phyloP scores from a whole-genome alignment of 2,329 filamentous ascomycete species.

The Teratosphaeriaceae sp. region DNA sequence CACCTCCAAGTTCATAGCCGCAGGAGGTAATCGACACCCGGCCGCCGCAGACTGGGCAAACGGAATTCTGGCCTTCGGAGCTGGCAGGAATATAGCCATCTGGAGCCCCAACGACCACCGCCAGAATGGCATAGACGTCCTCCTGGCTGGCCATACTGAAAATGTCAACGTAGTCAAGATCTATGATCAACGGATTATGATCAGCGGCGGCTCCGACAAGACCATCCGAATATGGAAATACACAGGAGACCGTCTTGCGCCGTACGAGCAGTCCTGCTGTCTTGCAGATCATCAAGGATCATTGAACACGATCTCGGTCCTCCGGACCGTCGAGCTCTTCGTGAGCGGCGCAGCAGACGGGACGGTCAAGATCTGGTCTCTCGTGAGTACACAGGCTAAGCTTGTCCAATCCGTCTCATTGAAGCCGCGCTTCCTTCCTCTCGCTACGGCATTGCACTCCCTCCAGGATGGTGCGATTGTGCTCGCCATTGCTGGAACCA shows the following conservation, averaged over 20 bases:
- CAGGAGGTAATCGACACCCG: conserved; percentile 85
- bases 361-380: conserved; percentile 60
- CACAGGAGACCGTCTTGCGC: conserved; percentile 13
- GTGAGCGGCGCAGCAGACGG: conserved; percentile 58
- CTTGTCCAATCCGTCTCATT: conserved; percentile 66
- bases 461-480: conserved; percentile 45
- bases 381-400: conserved; percentile 38
- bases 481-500: conserved; percentile 81
- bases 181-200: conserved; percentile 56
- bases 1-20: conserved; percentile 46
- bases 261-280: conserved; percentile 41
- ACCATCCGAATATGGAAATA: conserved; percentile 58
- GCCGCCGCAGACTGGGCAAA: conserved; percentile 79
- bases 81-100: conserved; percentile 79
- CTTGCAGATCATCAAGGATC: conserved; percentile 64
- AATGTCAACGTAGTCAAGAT: conserved; percentile 81
- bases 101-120: conserved; percentile 63
- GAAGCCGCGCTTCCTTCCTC: conserved; percentile 72
- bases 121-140: conserved; percentile 53
- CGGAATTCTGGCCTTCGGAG: conserved; percentile 78
- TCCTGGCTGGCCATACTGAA: conserved; percentile 71
- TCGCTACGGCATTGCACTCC: conserved; percentile 63
- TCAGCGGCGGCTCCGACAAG: conserved; percentile 79
- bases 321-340: conserved; percentile 42
- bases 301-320: conserved; percentile 57